phyloP scores from a whole-genome alignment of 2,329 filamentous ascomycete species.

The Arthrobotrys iridis region DNA sequence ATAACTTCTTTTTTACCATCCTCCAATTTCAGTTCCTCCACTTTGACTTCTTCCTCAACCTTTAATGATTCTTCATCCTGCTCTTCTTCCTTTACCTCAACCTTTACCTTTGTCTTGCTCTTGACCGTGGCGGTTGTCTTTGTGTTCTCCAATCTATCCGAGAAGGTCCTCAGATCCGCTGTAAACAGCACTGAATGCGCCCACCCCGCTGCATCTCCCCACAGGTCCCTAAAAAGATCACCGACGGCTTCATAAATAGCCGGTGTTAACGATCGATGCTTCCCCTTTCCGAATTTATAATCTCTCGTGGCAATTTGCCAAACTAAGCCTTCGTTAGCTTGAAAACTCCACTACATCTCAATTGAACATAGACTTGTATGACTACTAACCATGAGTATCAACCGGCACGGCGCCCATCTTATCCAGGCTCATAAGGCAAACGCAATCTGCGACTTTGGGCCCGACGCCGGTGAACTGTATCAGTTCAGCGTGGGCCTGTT shows the following conservation, averaged over 20 bases:
- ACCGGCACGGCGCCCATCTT: constrained; percentile 96
- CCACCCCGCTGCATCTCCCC: constrained; percentile 96
- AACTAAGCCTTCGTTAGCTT: constrained; percentile 65
- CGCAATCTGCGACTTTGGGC: constrained; percentile 96
- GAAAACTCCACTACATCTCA: neutral
- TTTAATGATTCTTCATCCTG: too few species aligned
- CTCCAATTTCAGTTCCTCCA: constrained; percentile 60
- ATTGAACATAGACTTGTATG: neutral
- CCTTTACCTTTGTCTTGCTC: constrained; percentile 60
- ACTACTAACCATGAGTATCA: constrained; percentile 80
- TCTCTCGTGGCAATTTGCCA: constrained; percentile 98
- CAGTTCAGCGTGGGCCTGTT: constrained; percentile 80
- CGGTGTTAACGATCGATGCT: constrained; percentile 86
- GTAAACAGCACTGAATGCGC: constrained; percentile 94
- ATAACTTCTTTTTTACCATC: constrained; percentile 59
- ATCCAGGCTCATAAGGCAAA: constrained; percentile 93
- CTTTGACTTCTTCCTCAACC: constrained; percentile 57
- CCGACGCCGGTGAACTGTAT: constrained; percentile 86
- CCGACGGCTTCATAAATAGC: constrained; percentile 88
- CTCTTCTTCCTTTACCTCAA: constrained; percentile 59
- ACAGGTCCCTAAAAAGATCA: constrained; percentile 85
- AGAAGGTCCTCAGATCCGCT: constrained; percentile 86
- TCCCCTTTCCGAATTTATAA: constrained; percentile 87
- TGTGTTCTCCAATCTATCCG: constrained; percentile 66
- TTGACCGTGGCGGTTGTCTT: constrained; percentile 56